phyloP scores from a whole-genome alignment of 106 monocot species.

The Dioscorea alata region DNA sequence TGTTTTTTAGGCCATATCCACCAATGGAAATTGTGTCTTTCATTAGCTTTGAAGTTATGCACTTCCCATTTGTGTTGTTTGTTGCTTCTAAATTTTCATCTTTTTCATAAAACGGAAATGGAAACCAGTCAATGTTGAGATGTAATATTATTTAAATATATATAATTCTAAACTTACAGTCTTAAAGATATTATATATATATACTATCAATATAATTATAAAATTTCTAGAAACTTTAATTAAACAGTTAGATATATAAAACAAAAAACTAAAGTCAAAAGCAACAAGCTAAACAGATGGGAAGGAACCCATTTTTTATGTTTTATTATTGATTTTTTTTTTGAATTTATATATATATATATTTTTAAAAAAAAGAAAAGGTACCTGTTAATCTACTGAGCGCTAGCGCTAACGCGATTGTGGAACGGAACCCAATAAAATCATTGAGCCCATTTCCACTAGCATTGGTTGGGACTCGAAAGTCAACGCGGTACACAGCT shows the following conservation, averaged over 20 bases:
- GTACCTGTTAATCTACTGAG: constrained; percentile 23
- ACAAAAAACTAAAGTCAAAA: no score
- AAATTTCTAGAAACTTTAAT: no score
- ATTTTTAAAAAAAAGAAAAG: not conserved
- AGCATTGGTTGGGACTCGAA: constrained; percentile 19
- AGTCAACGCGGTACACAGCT: constrained; percentile 47
- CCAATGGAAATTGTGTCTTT: not conserved
- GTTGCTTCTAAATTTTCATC: constrained; percentile 37
- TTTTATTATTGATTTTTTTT: no score
- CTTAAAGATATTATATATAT: no score
- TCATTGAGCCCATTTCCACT: constrained; percentile 37
- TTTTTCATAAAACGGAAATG: not conserved
- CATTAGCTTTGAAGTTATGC: constrained; percentile 4
- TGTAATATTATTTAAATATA: not conserved
- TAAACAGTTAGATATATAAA: no score
- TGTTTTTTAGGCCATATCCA: constrained; percentile 32
- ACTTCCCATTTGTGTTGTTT: constrained; percentile 19
- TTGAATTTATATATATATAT: no score
- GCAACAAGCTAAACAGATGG: no score
- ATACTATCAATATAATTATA: no score
- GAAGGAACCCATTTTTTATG: no score
- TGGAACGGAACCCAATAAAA: constrained; percentile 32
- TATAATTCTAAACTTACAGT: no score
- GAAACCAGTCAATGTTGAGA: not conserved
- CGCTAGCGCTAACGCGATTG: constrained; percentile 1